phyloP scores from a whole-genome alignment of 2,329 filamentous ascomycete genomes.

The Arachnomyces sp. region DNA sequence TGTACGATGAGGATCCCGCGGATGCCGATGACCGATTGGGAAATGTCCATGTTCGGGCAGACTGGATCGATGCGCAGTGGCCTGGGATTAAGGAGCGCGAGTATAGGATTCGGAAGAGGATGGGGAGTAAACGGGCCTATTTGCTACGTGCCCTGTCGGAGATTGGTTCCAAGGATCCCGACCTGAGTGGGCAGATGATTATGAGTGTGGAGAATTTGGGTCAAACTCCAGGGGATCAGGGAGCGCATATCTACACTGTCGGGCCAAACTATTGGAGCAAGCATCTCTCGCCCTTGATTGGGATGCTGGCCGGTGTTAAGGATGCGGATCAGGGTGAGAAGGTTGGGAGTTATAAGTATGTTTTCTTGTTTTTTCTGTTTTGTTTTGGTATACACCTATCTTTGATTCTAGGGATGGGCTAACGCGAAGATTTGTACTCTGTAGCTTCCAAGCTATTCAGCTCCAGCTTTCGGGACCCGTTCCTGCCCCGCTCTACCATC shows the following conservation, averaged over 20 bases:
- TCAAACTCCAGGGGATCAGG: constrained; percentile 56
- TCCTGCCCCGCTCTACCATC: constrained; percentile 73
- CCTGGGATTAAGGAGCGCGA: constrained; percentile 55
- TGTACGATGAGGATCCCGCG: constrained; percentile 84
- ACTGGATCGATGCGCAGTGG: constrained; percentile 58
- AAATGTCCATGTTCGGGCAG: constrained; percentile 66
- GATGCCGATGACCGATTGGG: constrained; percentile 84
- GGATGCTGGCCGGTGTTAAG: constrained; percentile 67
- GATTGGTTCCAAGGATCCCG: constrained; percentile 52
- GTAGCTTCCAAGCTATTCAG: constrained; percentile 85
- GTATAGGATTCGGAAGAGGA: constrained; percentile 72
- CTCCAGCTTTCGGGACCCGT: constrained; percentile 81
- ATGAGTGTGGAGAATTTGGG: constrained; percentile 74
- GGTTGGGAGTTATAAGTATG: constrained; percentile 69
- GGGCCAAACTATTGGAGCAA: constrained; percentile 70
- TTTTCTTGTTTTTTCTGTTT: constrained; percentile 11
- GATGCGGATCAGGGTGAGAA: constrained; percentile 52
- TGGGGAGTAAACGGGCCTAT: constrained; percentile 82
- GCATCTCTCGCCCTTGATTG: constrained; percentile 84
- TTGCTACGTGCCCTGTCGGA: constrained; percentile 61
- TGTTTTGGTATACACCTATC: background rate
- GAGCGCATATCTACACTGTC: constrained; percentile 68
- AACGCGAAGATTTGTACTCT: constrained; percentile 6
- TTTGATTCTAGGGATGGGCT: too few relatives aligned
- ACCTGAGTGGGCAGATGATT: constrained; percentile 63